phyloP scores from a whole-genome alignment of 1,139 yeast genomes.

The Debaryomycetaceae sp. region DNA sequence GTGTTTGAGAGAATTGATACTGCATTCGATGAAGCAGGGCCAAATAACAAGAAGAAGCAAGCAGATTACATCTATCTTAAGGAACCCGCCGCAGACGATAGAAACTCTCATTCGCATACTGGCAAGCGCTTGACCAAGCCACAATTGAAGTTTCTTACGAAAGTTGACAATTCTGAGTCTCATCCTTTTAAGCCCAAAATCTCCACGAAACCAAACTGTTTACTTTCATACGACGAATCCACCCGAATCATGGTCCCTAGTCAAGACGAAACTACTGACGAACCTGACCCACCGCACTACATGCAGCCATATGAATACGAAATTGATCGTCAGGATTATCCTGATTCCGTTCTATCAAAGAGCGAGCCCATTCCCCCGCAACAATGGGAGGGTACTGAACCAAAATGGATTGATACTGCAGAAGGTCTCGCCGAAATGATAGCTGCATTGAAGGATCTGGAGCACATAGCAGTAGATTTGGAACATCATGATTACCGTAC shows the following conservation, averaged over 20 bases:
- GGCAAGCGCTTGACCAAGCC: slow-evolving; percentile 60
- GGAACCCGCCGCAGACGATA: slow-evolving; percentile 24
- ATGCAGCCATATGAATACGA: slow-evolving; percentile 82
- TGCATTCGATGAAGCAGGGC: slow-evolving; percentile 45
- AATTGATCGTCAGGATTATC: slow-evolving; percentile 69
- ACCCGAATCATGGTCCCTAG: slow-evolving; percentile 30
- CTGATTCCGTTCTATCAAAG: slow-evolving; percentile 47
- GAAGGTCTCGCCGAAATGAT: slow-evolving; percentile 56
- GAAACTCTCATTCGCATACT: slow-evolving; percentile 13
- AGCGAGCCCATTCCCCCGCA: slow-evolving; percentile 52
- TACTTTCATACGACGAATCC: slow-evolving; percentile 53
- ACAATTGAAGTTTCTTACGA: slow-evolving; percentile 54
- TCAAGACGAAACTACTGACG: slow-evolving; percentile 31
- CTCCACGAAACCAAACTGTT: slow-evolving; percentile 65
- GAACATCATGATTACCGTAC: slow-evolving; percentile 95
- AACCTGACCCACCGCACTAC: slow-evolving; percentile 55
- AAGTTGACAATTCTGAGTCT: slow-evolving; percentile 65
- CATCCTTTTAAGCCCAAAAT: slow-evolving; percentile 77
- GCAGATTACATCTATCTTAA: slow-evolving; percentile 44
- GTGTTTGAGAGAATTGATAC: slow-evolving; percentile 71
- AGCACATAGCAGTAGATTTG: slow-evolving; percentile 88
- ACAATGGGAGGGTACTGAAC: slow-evolving; percentile 63
- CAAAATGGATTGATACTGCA: slow-evolving; percentile 68
- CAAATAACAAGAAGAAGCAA: slow-evolving; percentile 5
- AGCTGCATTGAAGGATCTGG: slow-evolving; percentile 41